These are phyloP conservation scores for Hymenoscyphus infarciens DNA, from an alignment of 2,329 filamentous ascomycete genomes.

Conservation along the genomic window DNA sequence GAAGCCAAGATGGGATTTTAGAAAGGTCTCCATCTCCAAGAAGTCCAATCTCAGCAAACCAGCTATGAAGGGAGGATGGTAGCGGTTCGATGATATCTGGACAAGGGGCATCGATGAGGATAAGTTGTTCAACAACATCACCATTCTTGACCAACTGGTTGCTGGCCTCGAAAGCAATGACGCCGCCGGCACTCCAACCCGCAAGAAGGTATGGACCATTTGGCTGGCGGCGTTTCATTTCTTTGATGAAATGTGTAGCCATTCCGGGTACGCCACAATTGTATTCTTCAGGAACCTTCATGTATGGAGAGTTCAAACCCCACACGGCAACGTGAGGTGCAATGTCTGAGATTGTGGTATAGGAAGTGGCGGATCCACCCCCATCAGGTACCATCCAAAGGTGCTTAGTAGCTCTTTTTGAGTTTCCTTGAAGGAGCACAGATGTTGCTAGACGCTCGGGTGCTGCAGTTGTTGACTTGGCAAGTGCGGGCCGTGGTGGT, in stretches of 20 bases:
- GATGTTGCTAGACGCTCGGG: conserved; percentile 31
- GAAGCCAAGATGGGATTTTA: conserved; percentile 70
- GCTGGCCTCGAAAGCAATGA: conserved; percentile 66
- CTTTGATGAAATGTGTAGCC: conserved; percentile 60
- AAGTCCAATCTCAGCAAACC: conserved; percentile 69
- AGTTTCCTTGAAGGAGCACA: conserved; percentile 44
- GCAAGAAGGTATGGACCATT: conserved; percentile 63
- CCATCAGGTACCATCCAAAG: conserved; percentile 49
- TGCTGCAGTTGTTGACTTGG: conserved; percentile 28
- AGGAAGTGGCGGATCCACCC: conserved; percentile 40
- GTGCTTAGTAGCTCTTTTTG: conserved; percentile 43
- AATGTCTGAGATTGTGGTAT: conserved; percentile 36
- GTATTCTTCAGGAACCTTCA: conserved; percentile 65
- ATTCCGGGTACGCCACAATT: conserved; percentile 63
- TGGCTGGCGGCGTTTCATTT: conserved; percentile 69
- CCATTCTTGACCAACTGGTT: conserved; percentile 55
- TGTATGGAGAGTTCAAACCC: conserved; percentile 67
- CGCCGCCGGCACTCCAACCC: conserved; percentile 75
- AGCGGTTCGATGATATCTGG: conserved; percentile 66
- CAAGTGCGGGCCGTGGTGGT: conserved; percentile 34
- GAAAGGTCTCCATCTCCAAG: conserved; percentile 58
- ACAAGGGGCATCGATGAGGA: conserved; percentile 65
- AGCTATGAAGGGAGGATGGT: conserved; percentile 49
- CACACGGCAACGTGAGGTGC: conserved; percentile 47
- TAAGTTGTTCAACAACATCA: conserved; percentile 55